Percentiles rank a stretch among this genome's conserved stretches.
Evolutionary conservation across 2,329 filamentous ascomycete genomes (phyloP).

Genomic region (Diaporthe sp.): DNA sequence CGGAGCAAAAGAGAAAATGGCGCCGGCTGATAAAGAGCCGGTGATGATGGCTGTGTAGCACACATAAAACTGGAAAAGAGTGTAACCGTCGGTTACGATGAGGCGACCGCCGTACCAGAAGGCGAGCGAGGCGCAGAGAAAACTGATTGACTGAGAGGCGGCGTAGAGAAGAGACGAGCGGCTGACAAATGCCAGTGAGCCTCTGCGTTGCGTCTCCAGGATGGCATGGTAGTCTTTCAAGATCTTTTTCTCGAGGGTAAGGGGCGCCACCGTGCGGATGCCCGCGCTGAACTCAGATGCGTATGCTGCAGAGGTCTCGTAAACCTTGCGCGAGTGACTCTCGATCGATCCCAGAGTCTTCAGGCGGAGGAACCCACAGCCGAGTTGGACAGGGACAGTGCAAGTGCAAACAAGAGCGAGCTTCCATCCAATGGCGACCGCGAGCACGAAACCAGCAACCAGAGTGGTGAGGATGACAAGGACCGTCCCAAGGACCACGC

Average conservation of each 20-base stretch:
- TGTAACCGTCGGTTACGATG: constrained; percentile 79
- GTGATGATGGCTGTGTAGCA: constrained; percentile 92
- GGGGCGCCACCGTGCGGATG: constrained; percentile 91
- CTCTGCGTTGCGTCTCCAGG: constrained; percentile 75
- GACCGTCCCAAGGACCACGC: constrained; percentile 88
- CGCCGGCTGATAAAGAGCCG: constrained; percentile 90
- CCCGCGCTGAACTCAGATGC: constrained; percentile 94
- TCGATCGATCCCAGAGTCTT: constrained; percentile 79
- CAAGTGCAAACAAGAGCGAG: constrained; percentile 57
- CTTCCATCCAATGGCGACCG: constrained; percentile 58
- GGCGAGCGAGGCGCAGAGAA: constrained; percentile 86
- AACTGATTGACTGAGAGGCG: constrained; percentile 85
- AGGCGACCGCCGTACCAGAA: constrained; percentile 93
- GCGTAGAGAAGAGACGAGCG: constrained; percentile 87
- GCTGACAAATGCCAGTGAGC: constrained; percentile 79
- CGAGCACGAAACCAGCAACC: constrained; percentile 75
- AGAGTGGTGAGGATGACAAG: constrained; percentile 86
- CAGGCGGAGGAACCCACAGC: constrained; percentile 67
- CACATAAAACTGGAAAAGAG: constrained; percentile 90
- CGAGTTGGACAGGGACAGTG: constrained; percentile 55
- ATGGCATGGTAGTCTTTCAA: constrained; percentile 77
- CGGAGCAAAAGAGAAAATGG: constrained; percentile 89
- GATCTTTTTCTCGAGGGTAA: constrained; percentile 90
- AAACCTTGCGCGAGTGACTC: constrained; percentile 82
- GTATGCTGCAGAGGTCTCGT: constrained; percentile 85